Base-by-base conservation (phyloP, 2,329 filamentous ascomycete genomes). In the Aspergillus melleus region DNA sequence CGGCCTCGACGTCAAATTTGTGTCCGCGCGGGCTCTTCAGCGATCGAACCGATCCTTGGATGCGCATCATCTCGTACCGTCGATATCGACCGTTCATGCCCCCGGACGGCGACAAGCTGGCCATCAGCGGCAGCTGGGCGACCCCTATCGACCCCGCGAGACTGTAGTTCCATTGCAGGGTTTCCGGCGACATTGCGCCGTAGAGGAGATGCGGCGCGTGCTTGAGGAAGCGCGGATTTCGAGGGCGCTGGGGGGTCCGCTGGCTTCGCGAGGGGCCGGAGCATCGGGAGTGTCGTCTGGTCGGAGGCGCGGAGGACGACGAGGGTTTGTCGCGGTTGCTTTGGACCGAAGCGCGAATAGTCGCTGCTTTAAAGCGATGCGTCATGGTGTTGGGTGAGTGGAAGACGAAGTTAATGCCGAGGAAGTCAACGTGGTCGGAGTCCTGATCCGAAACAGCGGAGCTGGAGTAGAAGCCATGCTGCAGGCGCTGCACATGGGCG, bases 201-300 rank as follows among this genome's bases (percentile, higher is more conserved):
- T 77, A 82, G 53, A 82, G 77, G 19, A 82, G 70, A 66, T 83
- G 80, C 10, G 81, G 81, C 4, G 81, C 81, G 66, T 82, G 80
- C 70, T 79, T 80, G 19, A 83, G 68, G 51, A 83, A 80, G 14
- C 74, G 72, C 6, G 81, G 78, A 52, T 72, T 74, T 11, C 59
- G 62, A 2, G 66, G 36, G 32, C 32, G 32, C 32, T 8, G 16
- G 16, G 36, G 36, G 14, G 11, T 66, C 2, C 67, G 67, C 49
- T 54, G 44, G 19, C 16, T 39, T n/a, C 60, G 51, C 26, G 58
- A 54, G 6, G 50, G 53, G 36, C 46, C 42, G 6, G 55, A 60
- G 32, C 52, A 24, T 4, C 42, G 49, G 2, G 49, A 22, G 16
- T 53, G 20, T 22, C 57, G 20, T n/a, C 36, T 26, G 9, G 47